A percentile compares a stretch with the other conserved stretches of the same genome.
Conservation (phyloP, 495 filamentous ascomycete genomes). For the Aspergillus ellipticus region DNA sequence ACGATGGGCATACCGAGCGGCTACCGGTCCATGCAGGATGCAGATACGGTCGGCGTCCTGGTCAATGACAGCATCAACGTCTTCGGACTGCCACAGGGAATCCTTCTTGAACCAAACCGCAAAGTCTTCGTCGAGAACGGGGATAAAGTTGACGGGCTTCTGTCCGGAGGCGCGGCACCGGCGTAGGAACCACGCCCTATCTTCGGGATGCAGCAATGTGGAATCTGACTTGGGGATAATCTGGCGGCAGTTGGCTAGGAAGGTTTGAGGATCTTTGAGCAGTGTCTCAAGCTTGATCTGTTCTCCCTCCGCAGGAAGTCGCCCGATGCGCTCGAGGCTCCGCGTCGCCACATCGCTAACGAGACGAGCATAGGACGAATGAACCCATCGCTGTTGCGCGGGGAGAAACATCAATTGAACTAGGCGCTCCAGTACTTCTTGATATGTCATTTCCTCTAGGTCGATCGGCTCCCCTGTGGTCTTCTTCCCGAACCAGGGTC, state of each 20-base stretch:
- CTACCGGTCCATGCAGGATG: constrained; percentile 32
- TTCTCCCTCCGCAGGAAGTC: neutral
- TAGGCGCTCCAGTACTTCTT: neutral
- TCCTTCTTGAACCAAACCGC: constrained; percentile 38
- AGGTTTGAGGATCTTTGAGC: neutral
- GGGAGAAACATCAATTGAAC: neutral
- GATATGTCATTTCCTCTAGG: constrained; percentile 1
- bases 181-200: neutral
- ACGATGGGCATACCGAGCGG: constrained; percentile 20
- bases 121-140: constrained; percentile 28
- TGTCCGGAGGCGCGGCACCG: constrained; percentile 8
- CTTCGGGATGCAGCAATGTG: neutral
- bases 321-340: neutral
- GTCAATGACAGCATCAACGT: constrained; percentile 29
- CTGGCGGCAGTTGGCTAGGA: neutral
- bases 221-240: neutral
- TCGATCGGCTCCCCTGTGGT: neutral
- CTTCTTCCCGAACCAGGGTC: constrained; percentile 1
- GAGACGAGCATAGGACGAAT: neutral
- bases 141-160: constrained; percentile 31
- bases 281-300: neutral
- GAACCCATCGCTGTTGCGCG: neutral
- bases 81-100: constrained; percentile 34
- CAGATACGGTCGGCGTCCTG: constrained; percentile 27
- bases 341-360: neutral